phyloP scores from a whole-genome alignment of 2,329 filamentous ascomycete species.

The Pseudonectria foliicola region DNA sequence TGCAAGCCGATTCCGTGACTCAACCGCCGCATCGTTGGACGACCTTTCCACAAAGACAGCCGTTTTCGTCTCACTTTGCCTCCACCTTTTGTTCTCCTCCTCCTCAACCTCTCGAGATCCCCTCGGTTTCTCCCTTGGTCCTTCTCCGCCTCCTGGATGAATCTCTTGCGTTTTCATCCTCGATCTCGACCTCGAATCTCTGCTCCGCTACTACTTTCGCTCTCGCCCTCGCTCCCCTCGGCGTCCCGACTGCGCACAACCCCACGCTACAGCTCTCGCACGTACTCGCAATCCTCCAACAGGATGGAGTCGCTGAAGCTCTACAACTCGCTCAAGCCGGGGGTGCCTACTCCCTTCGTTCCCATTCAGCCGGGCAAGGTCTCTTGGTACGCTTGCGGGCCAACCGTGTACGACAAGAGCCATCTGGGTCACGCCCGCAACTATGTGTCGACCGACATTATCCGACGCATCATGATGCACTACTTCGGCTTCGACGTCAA shows the following conservation, averaged over 20 bases:
- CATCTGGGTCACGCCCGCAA: slow-evolving; percentile 81
- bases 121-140: slow-evolving; percentile 10
- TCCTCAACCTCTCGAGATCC: too few species aligned
- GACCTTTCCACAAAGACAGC: slow-evolving; percentile 1
- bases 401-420: slow-evolving; percentile 76
- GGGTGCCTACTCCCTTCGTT: slow-evolving; percentile 65
- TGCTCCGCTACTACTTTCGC: slow-evolving; percentile 14
- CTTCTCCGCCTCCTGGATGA: slow-evolving; percentile 25
- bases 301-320: slow-evolving; percentile 58
- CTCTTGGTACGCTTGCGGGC: slow-evolving; percentile 84
- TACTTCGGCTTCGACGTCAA: slow-evolving; percentile 78
- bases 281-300: slow-evolving; percentile 25
- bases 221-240: too few species aligned
- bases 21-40: too few species aligned
- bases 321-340: slow-evolving; percentile 70
- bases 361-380: slow-evolving; percentile 66
- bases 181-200: slow-evolving; percentile 22
- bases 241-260: slow-evolving; percentile 10
- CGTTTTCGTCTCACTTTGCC: background rate
- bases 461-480: slow-evolving; percentile 72
- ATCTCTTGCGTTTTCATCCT: slow-evolving; percentile 24
- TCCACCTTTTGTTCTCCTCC: slow-evolving; percentile 11
- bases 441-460: slow-evolving; percentile 85
- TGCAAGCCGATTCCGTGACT: background rate
- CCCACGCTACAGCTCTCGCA: slow-evolving; percentile 18